Base-by-base conservation (phyloP, 2,329 filamentous ascomycete species). In the Aureobasidium pullulans region DNA sequence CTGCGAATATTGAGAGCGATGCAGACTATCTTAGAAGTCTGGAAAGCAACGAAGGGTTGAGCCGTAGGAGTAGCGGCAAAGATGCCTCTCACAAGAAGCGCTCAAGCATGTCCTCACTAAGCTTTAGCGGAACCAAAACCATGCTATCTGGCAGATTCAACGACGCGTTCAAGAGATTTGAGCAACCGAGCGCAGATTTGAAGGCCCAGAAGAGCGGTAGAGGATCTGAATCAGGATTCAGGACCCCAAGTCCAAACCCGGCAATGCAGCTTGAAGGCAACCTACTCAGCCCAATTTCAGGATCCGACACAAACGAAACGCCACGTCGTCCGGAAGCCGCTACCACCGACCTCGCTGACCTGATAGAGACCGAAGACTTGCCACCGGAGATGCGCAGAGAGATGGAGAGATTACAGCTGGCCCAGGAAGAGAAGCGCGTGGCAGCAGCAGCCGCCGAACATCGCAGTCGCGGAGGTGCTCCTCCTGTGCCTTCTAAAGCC, bases 81-180 rank as follows among this genome's bases (percentile, higher is more conserved):
- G 34, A 34, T 37, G 54, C 54, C 16, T 19, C 42, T 40, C 81
- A 87, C 64, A 75, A 76, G 48, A 96, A 96, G 71, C 83, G 89
- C 10, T 80, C 85, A 1, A 94, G 89, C 71, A 74, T 96, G 63
- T 81, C 83, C 11, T 83, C 81, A 1, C 80, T 88, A 58, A 96
- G 94, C 72, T 37, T 56, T 9, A 46, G 52, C 16, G 40, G 40
- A 29, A 56, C 52, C 3, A 56, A 56, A 10, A 89, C 84, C 60
- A 84, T 96, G 39, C 78, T 96, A n/a, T 87, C 86, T 5, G 89
- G 91, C 28, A 90, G 88, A 66, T 96, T 97, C 71, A 90, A 92
- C 0, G 92, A 96, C 67, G 92, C 93, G 3, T 96, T 97, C 75
- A 90, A 93, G 68, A 83, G 88, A 6, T 97, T 97, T 66, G 94